Evolutionary conservation across 345 rosid genomes (phyloP), one percentile per base, ranked within the genome.

Genomic region (Aquilaria sinensis): DNA sequence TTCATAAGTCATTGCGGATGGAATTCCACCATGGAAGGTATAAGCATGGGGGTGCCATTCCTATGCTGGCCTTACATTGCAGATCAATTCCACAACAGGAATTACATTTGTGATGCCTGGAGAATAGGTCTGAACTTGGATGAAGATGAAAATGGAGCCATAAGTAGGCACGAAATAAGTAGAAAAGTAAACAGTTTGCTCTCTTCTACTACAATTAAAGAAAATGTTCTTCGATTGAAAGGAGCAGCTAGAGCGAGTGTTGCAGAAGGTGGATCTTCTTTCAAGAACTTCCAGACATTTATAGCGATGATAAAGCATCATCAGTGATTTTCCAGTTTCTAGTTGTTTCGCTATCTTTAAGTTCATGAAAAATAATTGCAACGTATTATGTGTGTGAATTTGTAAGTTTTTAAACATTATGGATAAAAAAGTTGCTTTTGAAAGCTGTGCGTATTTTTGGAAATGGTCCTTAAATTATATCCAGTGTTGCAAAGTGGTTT

Each of bases 1-100:
- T 76, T 76, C 49, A 0, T 79, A 16, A 67, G 63, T 0, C 83
- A 76, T 23, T 76, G 84, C 0, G 78, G 78, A 1, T 79, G 75
- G 80, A 76, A 76, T 46, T 76, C 78, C 9, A 70, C 3, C 48
- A 52, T 80, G 61, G 78, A 75, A 13, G 79, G 78, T 12, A 9
- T 70, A 46, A 9, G 67, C 43, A 37, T 37, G 0, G 54, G 60
- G 1, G 62, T 78, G 3, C 75, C 78, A 52, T 77, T 77, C 58
- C 60, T 79, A 0, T 79, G 86, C 29, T 77, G 80, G 79, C 81
- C 78, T 47, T 68, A 70, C 56, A 34, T 56, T 2, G 69, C 12
- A 0, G 83, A 76, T 61, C 80, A 79, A 30, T 70, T 67, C 54
- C 63, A 64, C 29, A 82, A 77, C 34, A 72, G 56, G 16, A 65